These are phyloP conservation scores for Mallotus repandus DNA, from an alignment of 441 rosid genomes.

Conservation along the genomic window DNA sequence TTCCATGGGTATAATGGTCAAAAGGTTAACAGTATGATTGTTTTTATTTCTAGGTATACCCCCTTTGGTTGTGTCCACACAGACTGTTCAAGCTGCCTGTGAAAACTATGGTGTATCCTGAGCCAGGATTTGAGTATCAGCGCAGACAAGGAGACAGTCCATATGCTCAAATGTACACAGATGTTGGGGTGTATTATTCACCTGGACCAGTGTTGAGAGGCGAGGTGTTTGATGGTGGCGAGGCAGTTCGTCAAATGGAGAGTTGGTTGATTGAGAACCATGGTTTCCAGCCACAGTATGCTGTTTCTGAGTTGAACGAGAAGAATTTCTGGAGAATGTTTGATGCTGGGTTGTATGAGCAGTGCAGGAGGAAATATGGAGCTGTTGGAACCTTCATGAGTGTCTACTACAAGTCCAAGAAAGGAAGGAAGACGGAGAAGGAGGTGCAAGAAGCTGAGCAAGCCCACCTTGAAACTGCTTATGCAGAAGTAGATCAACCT, in stretches of 20 bases:
- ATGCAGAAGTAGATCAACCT: conserved; percentile 52
- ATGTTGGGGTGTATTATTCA: conserved; percentile 87
- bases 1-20: background rate
- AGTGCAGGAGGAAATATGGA: conserved; percentile 75
- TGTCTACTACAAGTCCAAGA: conserved; percentile 94
- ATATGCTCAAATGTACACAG: conserved; percentile 95
- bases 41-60: conserved; percentile 60
- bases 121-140: conserved; percentile 83
- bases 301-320: conserved; percentile 89
- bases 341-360: conserved; percentile 79
- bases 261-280: conserved; percentile 90
- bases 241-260: conserved; percentile 88
- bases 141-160: conserved; percentile 85
- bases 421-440: conserved; percentile 97
- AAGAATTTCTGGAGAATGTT: conserved; percentile 99
- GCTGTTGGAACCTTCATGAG: conserved; percentile 98
- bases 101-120: conserved; percentile 86
- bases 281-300: conserved; percentile 93
- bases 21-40: background rate
- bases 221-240: conserved; percentile 79
- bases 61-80: conserved; percentile 97
- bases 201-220: conserved; percentile 93
- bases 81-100: conserved; percentile 82
- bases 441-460: conserved; percentile 96
- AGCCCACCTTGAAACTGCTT: conserved; percentile 79